Percentiles rank a stretch among this genome's conserved stretches.
These are phyloP conservation scores for Margaritispora aquatica DNA, from an alignment of 495 filamentous ascomycete genomes.

Conservation along the genomic window DNA sequence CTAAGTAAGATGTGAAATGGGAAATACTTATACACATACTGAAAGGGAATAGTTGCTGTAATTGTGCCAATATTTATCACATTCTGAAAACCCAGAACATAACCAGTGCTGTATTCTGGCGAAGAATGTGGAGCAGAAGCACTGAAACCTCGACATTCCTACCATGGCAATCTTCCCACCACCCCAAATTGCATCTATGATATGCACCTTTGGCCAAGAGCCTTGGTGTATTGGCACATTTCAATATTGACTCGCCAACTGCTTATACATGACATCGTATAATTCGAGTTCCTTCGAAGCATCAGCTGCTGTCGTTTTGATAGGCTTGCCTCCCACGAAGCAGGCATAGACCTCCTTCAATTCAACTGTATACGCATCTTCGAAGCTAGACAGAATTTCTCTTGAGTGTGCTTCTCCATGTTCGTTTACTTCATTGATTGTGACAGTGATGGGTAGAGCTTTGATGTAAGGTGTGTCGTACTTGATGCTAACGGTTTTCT, in stretches of 20 bases:
- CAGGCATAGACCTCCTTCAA: constrained; percentile 42
- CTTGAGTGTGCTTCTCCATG: constrained; percentile 29
- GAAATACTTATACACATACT: too few relatives aligned
- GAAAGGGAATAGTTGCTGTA: too few relatives aligned
- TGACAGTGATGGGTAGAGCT: constrained; percentile 39
- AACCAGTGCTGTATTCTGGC: too few relatives aligned
- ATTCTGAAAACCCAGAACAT: too few relatives aligned
- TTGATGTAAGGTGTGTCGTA: constrained; percentile 49
- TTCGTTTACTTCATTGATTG: constrained; percentile 37
- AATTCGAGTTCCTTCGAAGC: constrained; percentile 42
- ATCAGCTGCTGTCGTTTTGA: constrained; percentile 47
- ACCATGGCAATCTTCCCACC: too few relatives aligned
- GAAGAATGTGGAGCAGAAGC: too few relatives aligned
- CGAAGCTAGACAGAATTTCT: constrained; percentile 36
- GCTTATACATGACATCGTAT: constrained; percentile 28
- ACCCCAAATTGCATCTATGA: neutral
- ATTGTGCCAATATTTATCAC: too few relatives aligned
- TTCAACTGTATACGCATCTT: constrained; percentile 47
- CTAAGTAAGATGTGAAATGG: too few relatives aligned
- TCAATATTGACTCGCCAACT: constrained; percentile 36
- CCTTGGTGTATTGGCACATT: constrained; percentile 11
- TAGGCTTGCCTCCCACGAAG: constrained; percentile 30
- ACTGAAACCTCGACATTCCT: too few relatives aligned
- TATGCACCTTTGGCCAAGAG: neutral
- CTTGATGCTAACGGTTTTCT: constrained; percentile 40